A percentile compares a stretch with the other conserved stretches of the same genome.
These are phyloP conservation scores for Gossypium davidsonii DNA, from an alignment of 441 rosid genomes.

Conservation along the genomic window DNA sequence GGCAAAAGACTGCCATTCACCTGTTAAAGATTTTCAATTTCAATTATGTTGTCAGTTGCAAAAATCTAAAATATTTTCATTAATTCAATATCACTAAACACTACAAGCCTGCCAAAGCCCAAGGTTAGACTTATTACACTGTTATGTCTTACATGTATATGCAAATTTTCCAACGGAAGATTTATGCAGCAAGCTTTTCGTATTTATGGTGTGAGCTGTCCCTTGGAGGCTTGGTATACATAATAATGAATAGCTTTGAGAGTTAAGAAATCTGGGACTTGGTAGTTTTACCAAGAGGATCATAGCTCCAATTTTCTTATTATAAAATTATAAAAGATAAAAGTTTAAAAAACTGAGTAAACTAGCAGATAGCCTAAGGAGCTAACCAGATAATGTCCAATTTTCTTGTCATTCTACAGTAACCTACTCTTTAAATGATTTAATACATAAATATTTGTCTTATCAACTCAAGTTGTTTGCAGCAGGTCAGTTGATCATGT, in stretches of 20 bases:
- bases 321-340: neutral
- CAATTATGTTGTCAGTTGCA: neutral
- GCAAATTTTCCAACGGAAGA: neutral
- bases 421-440: neutral
- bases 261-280: neutral
- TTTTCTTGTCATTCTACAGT: neutral
- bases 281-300: neutral
- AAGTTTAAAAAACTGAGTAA: neutral
- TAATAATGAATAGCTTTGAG: neutral
- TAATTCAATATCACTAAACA: neutral
- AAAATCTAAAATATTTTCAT: neutral
- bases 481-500: neutral
- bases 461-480: neutral
- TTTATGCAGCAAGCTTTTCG: neutral
- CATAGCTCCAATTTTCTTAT: neutral
- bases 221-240: neutral
- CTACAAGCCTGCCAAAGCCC: neutral
- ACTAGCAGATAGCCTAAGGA: conserved; percentile 9
- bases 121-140: neutral
- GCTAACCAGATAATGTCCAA: neutral
- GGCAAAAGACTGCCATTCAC: conserved; percentile 98
- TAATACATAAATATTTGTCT: neutral
- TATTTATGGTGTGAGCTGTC: neutral
- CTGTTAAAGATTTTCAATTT: conserved; percentile 24
- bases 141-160: neutral